A percentile compares a stretch with the other conserved stretches of the same genome.
Evolutionary conservation across 176 grass and related monocot species (phyloP).

Genomic region (Aegilops umbellulata): DNA sequence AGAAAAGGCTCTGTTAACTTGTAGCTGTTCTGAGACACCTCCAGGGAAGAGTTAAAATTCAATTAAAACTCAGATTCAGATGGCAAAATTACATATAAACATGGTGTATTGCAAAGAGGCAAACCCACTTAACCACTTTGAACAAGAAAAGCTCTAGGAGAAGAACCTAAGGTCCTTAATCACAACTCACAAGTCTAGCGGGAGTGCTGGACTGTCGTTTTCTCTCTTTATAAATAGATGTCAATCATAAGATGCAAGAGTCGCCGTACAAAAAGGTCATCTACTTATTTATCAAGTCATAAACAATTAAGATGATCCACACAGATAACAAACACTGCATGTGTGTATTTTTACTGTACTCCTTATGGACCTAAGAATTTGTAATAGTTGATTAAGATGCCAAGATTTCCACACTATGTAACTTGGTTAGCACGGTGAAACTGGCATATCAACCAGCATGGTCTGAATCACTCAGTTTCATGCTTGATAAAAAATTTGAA

Average conservation of each 20-base stretch:
- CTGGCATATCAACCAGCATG: background rate
- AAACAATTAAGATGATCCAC: background rate
- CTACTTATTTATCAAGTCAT: background rate
- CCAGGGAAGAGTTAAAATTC: background rate
- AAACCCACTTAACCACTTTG: background rate
- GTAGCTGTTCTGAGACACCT: background rate
- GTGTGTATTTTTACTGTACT: background rate
- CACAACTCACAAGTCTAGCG: background rate
- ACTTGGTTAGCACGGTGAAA: background rate
- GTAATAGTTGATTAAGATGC: background rate
- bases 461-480: background rate
- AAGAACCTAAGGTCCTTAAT: background rate
- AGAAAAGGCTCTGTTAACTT: background rate
- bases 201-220: background rate
- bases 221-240: background rate
- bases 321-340: background rate
- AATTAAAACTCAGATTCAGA: background rate
- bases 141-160: background rate
- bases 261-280: background rate
- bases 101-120: background rate
- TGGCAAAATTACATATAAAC: background rate
- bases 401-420: background rate
- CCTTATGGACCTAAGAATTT: background rate
- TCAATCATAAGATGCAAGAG: background rate
- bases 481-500: background rate